Conservation (phyloP, 2,329 filamentous ascomycete genomes). For the Raffaelea albimanens region DNA sequence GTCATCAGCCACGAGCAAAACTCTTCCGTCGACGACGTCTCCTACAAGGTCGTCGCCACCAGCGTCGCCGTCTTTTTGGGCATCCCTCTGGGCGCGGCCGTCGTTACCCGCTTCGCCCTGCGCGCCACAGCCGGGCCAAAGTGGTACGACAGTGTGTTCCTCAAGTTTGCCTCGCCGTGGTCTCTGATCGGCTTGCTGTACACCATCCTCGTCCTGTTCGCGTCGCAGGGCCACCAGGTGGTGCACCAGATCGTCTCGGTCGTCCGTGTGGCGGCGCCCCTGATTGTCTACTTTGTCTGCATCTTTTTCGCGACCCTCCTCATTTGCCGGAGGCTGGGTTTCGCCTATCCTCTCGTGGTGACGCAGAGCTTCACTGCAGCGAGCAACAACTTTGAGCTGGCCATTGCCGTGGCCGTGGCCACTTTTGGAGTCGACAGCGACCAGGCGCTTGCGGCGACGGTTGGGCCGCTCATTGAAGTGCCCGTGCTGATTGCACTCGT, state of each 20-base stretch:
- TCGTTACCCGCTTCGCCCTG: constrained; percentile 62
- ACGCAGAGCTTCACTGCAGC: constrained; percentile 85
- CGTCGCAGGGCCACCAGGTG: constrained; percentile 66
- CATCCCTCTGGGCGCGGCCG: constrained; percentile 70
- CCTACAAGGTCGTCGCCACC: constrained; percentile 62
- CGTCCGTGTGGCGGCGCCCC: constrained; percentile 67
- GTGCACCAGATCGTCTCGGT: constrained; percentile 79
- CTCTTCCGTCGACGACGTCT: constrained; percentile 22
- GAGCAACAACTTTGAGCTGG: constrained; percentile 89
- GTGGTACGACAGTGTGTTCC: constrained; percentile 60
- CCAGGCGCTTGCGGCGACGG: constrained; percentile 72
- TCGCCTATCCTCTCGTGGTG: constrained; percentile 58
- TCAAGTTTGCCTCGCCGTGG: constrained; percentile 61
- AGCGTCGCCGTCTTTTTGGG: constrained; percentile 80
- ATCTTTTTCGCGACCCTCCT: constrained; percentile 64
- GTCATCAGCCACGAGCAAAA: constrained; percentile 50
- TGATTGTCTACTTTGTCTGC: constrained; percentile 70
- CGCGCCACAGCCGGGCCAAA: constrained; percentile 41
- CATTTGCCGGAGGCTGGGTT: constrained; percentile 55
- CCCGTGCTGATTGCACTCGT: constrained; percentile 71
- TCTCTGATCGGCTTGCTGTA: constrained; percentile 78
- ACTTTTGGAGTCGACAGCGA: constrained; percentile 70
- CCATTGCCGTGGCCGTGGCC: constrained; percentile 79
- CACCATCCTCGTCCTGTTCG: constrained; percentile 80
- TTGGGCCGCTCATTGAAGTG: constrained; percentile 79